These are phyloP conservation scores for Sabuloglossum arenarium DNA, from an alignment of 495 filamentous ascomycete genomes.

Conservation along the genomic window DNA sequence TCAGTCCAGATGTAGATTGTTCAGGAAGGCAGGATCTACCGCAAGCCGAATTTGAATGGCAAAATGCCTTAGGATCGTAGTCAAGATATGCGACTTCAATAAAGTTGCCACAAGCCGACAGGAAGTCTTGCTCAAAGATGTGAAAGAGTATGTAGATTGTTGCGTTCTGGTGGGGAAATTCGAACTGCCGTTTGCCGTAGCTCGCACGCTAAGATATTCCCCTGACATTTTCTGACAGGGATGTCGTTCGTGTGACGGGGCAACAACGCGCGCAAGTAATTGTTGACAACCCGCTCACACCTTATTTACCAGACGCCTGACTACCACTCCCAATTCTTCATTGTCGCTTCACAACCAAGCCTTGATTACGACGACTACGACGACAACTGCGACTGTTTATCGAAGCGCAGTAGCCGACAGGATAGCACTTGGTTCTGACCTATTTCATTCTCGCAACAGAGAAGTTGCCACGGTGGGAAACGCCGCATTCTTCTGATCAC, in stretches of 20 bases:
- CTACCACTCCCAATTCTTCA: background rate
- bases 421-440: background rate
- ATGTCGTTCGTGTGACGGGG: background rate
- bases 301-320: background rate
- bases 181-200: background rate
- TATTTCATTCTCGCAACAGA: background rate
- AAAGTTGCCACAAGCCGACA: background rate
- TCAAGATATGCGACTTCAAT: background rate
- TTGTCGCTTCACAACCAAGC: background rate
- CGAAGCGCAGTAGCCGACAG: background rate
- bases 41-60: background rate
- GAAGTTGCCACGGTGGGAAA: background rate
- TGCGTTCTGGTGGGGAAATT: constrained; percentile 4
- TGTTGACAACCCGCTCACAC: background rate
- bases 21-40: background rate
- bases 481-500: background rate
- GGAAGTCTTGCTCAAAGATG: background rate
- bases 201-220: background rate
- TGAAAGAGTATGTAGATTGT: background rate
- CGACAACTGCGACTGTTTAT: too few species aligned
- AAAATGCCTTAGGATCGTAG: background rate
- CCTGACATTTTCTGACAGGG: constrained; percentile 1
- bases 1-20: background rate
- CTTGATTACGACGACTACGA: background rate
- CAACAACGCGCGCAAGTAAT: background rate